Evolutionary conservation across 129 eudicot species (phyloP), one percentile per base, ranked within the genome.

Genomic region (Centrapalus pauciflorus): DNA sequence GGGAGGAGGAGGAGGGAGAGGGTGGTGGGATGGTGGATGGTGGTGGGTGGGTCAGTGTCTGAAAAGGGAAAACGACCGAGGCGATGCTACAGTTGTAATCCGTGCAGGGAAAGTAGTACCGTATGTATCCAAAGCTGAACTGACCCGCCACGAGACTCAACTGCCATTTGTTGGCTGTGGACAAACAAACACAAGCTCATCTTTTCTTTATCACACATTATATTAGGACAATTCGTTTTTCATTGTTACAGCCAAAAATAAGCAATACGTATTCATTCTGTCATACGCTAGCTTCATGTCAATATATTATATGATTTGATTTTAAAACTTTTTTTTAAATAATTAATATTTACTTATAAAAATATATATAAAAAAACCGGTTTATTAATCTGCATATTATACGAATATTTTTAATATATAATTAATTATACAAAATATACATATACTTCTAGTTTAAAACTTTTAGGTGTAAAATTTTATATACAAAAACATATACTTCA

Each of bases 131-230:
- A 46, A 61, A 20, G 14, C 29, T 56, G 51, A 69, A 60, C 64
- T 74, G 81, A 61, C 77, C 72, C 77, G 45, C 80, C 81, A 80
- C 83, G 73, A 58, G 77, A 67, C 79, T 71, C 85, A 77, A 71
- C 77, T 83, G 85, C 84, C 80, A 79, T 69, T 76, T 80, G 85
- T 83, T 66, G 73, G 72, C 74, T 49, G 62, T 55, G 8, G 68
- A 75, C 79, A 75, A n/a, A n/a, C n/a, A n/a, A 66, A 46, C 68
- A 75, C 12, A 19, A 32, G 48, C 57, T 45, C 16, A 75, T n/a
- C n/a, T n/a, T n/a, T n/a, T 66, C 67, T 66, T 50, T 45, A 43
- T 74, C 60, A 7, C 21, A 0, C 1, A 32, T 25, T 51, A 52
- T 7, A 35, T 63, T 28, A 20, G 46, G 72, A 38, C 16, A 71